These are phyloP conservation scores for Aspergillus pseudoterreus DNA, from an alignment of 2,329 filamentous ascomycete genomes.

Conservation along the genomic window DNA sequence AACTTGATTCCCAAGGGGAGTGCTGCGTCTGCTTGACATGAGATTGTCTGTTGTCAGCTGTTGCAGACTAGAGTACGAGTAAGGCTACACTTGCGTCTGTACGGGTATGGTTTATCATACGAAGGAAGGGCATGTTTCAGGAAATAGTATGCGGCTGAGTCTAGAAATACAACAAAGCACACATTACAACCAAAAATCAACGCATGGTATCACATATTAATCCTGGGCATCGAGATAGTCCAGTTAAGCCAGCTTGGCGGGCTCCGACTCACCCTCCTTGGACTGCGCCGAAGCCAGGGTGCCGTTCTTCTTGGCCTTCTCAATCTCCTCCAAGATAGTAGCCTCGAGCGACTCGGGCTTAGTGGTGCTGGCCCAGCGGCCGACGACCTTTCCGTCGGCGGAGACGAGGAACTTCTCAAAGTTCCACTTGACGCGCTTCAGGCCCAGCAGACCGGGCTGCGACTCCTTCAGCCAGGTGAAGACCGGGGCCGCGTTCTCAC, in stretches of 20 bases:
- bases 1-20: conserved; percentile 64
- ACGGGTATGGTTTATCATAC: too few species aligned
- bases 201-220: conserved; percentile 9
- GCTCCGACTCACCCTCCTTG: conserved; percentile 15
- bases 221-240: not conserved
- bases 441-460: conserved; percentile 77
- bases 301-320: conserved; percentile 47
- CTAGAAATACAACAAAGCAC: not conserved
- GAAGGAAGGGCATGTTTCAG: too few species aligned
- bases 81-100: too few species aligned
- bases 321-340: conserved; percentile 70
- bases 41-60: not conserved
- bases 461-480: conserved; percentile 70
- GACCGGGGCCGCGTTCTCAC: conserved; percentile 71
- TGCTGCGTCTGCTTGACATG: conserved; percentile 11
- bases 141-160: too few species aligned
- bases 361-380: conserved; percentile 80
- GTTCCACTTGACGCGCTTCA: conserved; percentile 98
- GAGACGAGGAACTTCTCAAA: conserved; percentile 97
- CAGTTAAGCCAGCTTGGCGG: conserved; percentile 21
- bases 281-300: conserved; percentile 21
- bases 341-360: conserved; percentile 80
- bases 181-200: conserved; percentile 4
- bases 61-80: not conserved
- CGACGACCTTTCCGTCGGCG: conserved; percentile 78